Evolutionary conservation across 108 stramenopile species (phyloP).

Genomic region (Mayamaea pseudoterrestris): DNA sequence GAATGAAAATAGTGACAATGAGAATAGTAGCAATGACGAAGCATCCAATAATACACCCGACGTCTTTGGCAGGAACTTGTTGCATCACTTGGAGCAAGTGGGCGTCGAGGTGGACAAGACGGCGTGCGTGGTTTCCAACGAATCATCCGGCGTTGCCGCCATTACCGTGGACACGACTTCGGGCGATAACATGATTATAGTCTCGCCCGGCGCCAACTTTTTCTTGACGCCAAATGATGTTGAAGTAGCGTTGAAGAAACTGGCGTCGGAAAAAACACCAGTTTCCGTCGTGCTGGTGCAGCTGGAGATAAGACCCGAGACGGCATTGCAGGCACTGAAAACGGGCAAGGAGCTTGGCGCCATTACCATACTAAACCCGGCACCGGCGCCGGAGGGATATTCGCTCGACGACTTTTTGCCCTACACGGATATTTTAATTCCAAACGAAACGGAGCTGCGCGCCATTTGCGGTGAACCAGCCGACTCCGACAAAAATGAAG

Average conservation of each 20-base stretch:
- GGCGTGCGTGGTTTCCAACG: conserved; percentile 13
- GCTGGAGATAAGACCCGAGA: conserved; percentile 55
- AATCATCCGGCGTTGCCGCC: conserved; percentile 53
- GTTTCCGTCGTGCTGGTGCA: conserved; percentile 61
- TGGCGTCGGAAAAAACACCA: conserved; percentile 3
- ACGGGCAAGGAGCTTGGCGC: conserved; percentile 48
- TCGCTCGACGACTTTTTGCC: conserved; percentile 65
- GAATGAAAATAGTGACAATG: no score
- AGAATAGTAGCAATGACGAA: no score
- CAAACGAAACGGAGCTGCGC: conserved; percentile 70
- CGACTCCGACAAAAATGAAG: conserved; percentile 24
- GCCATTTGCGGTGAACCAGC: conserved; percentile 18
- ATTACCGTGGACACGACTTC: conserved; percentile 55
- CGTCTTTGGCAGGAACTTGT: conserved; percentile 39
- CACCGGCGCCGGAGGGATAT: conserved; percentile 41
- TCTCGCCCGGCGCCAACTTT: conserved; percentile 73
- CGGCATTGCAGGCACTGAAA: conserved; percentile 55
- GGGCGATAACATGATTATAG: conserved; percentile 81
- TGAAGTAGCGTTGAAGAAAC: conserved; percentile 6
- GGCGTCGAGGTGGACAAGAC: conserved; percentile 26
- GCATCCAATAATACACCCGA: no score
- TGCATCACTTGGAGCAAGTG: conserved; percentile 23
- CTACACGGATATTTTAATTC: conserved; percentile 61
- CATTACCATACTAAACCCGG: conserved; percentile 68
- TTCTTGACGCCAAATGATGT: conserved; percentile 50